Evolutionary conservation across 805 yeast species (phyloP).

Genomic region (Wickerhamiella shivajii): DNA sequence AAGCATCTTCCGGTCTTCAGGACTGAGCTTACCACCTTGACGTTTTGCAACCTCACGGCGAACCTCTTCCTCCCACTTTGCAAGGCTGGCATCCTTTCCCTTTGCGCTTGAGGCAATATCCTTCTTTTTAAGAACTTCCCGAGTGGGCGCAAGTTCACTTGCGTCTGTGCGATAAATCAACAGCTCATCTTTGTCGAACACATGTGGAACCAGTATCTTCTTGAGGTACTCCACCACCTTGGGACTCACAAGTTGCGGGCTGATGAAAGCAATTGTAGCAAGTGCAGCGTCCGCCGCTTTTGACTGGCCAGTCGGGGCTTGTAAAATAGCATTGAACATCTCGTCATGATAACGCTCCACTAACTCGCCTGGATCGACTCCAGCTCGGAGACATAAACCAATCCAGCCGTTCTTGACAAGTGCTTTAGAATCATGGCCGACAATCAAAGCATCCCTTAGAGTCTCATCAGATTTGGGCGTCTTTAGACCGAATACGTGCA

Average conservation of each 20-base stretch:
- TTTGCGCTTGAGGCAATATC: slow-evolving; percentile 13
- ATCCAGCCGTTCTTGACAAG: slow-evolving; percentile 54
- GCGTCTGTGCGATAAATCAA: slow-evolving; percentile 55
- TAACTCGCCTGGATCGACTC: slow-evolving; percentile 49
- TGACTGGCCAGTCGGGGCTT: slow-evolving; percentile 18
- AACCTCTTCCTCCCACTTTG: slow-evolving; percentile 70
- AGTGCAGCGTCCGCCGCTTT: slow-evolving; percentile 20
- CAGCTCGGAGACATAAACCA: slow-evolving; percentile 45
- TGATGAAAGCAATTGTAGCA: slow-evolving; percentile 35
- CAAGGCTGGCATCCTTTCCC: not conserved
- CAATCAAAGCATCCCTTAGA: slow-evolving; percentile 29
- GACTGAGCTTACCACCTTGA: slow-evolving; percentile 37
- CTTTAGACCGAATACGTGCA: too few species aligned
- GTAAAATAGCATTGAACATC: slow-evolving; percentile 18
- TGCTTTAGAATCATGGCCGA: slow-evolving; percentile 32
- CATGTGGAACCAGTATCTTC: slow-evolving; percentile 29
- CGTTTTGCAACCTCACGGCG: slow-evolving; percentile 58
- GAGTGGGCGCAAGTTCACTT: slow-evolving; percentile 42
- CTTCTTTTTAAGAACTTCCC: slow-evolving; percentile 39
- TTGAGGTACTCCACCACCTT: slow-evolving; percentile 31
- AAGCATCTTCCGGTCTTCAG: slow-evolving; percentile 63
- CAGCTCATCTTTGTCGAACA: slow-evolving; percentile 36
- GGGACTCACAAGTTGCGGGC: slow-evolving; percentile 46
- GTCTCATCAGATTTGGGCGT: slow-evolving; percentile 3
- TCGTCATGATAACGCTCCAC: slow-evolving; percentile 23